Evolutionary conservation across 441 rosid species (phyloP).

Genomic region (Croton setiger): DNA sequence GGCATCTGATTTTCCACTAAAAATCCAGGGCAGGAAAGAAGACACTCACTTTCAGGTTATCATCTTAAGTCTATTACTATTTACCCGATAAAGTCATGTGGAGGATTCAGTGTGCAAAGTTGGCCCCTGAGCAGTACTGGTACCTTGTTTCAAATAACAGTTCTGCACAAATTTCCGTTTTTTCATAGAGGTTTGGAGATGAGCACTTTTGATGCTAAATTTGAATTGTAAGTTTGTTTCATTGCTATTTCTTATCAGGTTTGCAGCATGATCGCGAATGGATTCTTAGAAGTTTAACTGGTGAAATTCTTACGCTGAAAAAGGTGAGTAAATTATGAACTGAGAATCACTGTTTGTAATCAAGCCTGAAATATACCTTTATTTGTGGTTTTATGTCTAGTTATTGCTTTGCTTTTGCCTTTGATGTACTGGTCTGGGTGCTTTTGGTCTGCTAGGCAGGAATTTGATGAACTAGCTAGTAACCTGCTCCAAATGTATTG

Average conservation of each 20-base stretch:
- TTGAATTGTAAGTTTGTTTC: constrained; percentile 1
- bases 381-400: background rate
- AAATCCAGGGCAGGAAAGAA: constrained; percentile 45
- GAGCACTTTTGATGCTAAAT: background rate
- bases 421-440: constrained; percentile 2
- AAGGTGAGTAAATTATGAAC: constrained; percentile 45
- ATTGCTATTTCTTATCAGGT: constrained; percentile 44
- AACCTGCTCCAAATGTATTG: background rate
- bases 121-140: constrained; percentile 93
- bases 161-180: too few relatives aligned
- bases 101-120: constrained; percentile 65
- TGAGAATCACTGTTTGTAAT: background rate
- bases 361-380: background rate
- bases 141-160: constrained; percentile 24
- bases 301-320: constrained; percentile 84
- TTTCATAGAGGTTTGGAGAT: too few relatives aligned
- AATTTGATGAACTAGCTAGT: background rate
- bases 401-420: background rate
- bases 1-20: constrained; percentile 24
- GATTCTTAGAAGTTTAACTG: constrained; percentile 69
- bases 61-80: constrained; percentile 60
- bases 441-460: background rate
- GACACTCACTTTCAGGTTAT: constrained; percentile 24
- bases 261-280: constrained; percentile 85
- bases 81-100: constrained; percentile 91